Percentiles rank a stretch among this genome's conserved stretches.
phyloP scores from a whole-genome alignment of 129 eudicot genomes.

The Chrysanthemum makinoi region DNA sequence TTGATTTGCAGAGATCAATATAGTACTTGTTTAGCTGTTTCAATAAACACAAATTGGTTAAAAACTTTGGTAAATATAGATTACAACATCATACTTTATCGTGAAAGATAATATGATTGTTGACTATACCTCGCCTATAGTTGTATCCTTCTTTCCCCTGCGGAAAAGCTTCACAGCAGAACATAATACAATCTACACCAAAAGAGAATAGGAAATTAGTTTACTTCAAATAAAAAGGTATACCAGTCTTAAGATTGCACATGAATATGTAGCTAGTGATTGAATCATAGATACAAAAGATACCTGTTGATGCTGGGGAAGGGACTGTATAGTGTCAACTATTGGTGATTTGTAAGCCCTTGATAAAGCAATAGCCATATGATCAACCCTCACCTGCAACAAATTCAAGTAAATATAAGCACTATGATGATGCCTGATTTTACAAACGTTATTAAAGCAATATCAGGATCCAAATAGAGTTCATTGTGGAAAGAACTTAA shows the following conservation, averaged over 20 bases:
- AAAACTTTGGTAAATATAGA: background rate
- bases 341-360: conserved; percentile 85
- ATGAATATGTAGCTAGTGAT: background rate
- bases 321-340: conserved; percentile 84
- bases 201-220: conserved; percentile 15
- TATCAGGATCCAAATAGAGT: background rate
- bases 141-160: conserved; percentile 75
- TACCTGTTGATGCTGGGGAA: conserved; percentile 99
- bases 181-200: conserved; percentile 78
- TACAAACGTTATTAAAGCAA: conserved; percentile 11
- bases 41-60: background rate
- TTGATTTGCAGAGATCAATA: conserved; percentile 76
- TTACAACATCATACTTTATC: background rate
- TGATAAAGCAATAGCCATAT: conserved; percentile 94
- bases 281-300: background rate
- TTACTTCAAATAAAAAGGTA: conserved; percentile 1
- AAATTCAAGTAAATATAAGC: background rate
- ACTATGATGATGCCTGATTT: background rate
- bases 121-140: conserved; percentile 76
- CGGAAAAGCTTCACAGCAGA: conserved; percentile 91
- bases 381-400: conserved; percentile 85
- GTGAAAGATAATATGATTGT: background rate
- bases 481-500: background rate
- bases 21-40: conserved; percentile 79
- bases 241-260: background rate